Conservation (phyloP, 139 green algal species). For the Tetraselmis chui region DNA sequence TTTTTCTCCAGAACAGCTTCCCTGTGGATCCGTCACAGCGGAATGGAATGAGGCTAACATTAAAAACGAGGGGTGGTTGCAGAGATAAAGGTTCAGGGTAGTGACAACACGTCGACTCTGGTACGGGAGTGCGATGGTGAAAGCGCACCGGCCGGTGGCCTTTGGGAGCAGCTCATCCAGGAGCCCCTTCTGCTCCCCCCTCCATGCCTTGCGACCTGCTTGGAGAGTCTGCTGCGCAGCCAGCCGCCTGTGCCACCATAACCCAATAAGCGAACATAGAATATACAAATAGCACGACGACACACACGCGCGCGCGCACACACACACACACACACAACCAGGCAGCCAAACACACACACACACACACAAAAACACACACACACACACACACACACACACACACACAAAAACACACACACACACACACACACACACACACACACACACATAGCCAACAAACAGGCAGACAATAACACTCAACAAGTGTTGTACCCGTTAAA, state of each 20-base stretch:
- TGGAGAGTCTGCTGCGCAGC: background rate
- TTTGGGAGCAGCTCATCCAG: constrained; percentile 53
- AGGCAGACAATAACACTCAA: too few relatives aligned
- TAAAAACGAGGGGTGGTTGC: background rate
- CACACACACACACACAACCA: background rate
- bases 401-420: background rate
- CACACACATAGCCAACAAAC: background rate
- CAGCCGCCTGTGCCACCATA: background rate
- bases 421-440: background rate
- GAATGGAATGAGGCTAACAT: background rate
- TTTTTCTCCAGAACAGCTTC: constrained; percentile 49
- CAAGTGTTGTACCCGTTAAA: too few relatives aligned
- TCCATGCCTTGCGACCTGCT: constrained; percentile 19
- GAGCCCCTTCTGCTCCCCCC: constrained; percentile 34
- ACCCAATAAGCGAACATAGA: background rate
- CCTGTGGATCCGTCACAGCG: constrained; percentile 19
- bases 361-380: background rate
- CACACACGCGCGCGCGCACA: background rate
- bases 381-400: background rate
- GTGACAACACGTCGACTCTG: background rate
- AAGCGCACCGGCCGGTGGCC: constrained; percentile 28
- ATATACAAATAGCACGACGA: background rate
- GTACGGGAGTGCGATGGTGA: background rate
- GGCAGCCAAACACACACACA: background rate
- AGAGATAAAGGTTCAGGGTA: background rate